phyloP scores from a whole-genome alignment of 1,284 basidiomycete genomes.

The Gastroboletus turbinatus region DNA sequence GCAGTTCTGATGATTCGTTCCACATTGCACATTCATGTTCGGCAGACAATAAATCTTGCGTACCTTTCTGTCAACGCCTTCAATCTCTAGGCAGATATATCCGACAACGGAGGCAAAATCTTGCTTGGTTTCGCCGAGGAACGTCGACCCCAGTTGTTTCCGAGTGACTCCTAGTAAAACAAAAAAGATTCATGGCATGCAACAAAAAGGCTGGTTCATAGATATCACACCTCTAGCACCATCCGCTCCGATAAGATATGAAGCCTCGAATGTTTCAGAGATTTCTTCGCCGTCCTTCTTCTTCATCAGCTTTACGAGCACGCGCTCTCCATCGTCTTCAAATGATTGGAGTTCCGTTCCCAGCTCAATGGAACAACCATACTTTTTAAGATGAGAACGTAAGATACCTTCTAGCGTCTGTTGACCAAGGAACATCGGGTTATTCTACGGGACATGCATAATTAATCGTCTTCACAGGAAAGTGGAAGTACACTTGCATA shows the following conservation, averaged over 20 bases:
- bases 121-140: conserved; percentile 44
- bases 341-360: conserved; percentile 33
- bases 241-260: conserved; percentile 40
- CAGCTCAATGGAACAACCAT: conserved; percentile 32
- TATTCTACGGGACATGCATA: conserved; percentile 4
- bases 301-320: conserved; percentile 28
- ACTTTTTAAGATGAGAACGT: conserved; percentile 5
- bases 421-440: conserved; percentile 33
- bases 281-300: conserved; percentile 13
- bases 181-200: not conserved
- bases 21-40: not conserved
- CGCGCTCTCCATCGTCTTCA: conserved; percentile 29
- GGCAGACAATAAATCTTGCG: not conserved
- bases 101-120: conserved; percentile 39
- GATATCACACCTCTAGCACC: conserved; percentile 34
- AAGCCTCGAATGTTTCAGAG: conserved; percentile 22
- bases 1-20: not conserved
- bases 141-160: conserved; percentile 44
- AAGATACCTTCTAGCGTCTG: conserved; percentile 23
- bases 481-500: conserved; percentile 2
- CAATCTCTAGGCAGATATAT: conserved; percentile 37
- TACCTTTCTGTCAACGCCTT: conserved; percentile 37
- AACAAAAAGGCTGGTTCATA: not conserved
- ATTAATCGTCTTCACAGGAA: not conserved
- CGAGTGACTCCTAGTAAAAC: conserved; percentile 32